phyloP scores from a whole-genome alignment of 1,284 basidiomycete species.

The Mrakiaceae sp. region DNA sequence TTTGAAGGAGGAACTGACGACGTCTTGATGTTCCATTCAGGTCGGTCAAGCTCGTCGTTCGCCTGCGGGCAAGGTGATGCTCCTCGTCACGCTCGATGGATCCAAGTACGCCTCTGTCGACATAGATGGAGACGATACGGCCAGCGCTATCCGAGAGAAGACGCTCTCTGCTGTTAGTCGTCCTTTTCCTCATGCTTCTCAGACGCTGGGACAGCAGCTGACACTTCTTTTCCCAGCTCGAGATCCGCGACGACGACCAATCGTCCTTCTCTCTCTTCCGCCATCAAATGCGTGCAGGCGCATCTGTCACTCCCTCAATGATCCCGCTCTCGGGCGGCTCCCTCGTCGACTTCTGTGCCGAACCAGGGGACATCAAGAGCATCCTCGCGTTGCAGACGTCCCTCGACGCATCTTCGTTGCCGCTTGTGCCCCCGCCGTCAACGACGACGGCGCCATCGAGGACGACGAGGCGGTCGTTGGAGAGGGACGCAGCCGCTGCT shows the following conservation, averaged over 20 bases:
- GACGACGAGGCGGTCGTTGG: not conserved
- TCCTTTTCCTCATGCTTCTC: not conserved
- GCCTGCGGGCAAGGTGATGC: constrained; percentile 1
- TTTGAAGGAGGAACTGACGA: not conserved
- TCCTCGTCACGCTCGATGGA: constrained; percentile 14
- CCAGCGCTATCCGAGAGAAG: constrained; percentile 12
- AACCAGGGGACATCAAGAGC: constrained; percentile 7
- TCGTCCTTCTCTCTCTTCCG: constrained; percentile 10
- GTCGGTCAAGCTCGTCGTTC: not conserved
- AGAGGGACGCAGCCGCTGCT: not conserved
- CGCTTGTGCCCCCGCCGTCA: constrained; percentile 11
- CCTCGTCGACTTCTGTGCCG: constrained; percentile 11
- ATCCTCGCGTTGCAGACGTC: constrained; percentile 14
- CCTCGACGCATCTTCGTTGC: constrained; percentile 1
- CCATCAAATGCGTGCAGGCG: constrained; percentile 10
- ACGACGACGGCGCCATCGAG: not conserved
- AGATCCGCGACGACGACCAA: constrained; percentile 15
- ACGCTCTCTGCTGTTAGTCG: constrained; percentile 13
- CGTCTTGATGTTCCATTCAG: not conserved
- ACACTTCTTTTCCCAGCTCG: constrained; percentile 4
- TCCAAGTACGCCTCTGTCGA: constrained; percentile 12
- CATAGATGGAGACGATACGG: not conserved
- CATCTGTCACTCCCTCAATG: not conserved
- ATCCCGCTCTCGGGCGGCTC: constrained; percentile 5
- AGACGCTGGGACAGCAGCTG: not conserved